Percentiles rank a stretch among this genome's conserved stretches.
These are phyloP conservation scores for Agaricus blazei DNA, from an alignment of 768 basidiomycete species.

Conservation along the genomic window DNA sequence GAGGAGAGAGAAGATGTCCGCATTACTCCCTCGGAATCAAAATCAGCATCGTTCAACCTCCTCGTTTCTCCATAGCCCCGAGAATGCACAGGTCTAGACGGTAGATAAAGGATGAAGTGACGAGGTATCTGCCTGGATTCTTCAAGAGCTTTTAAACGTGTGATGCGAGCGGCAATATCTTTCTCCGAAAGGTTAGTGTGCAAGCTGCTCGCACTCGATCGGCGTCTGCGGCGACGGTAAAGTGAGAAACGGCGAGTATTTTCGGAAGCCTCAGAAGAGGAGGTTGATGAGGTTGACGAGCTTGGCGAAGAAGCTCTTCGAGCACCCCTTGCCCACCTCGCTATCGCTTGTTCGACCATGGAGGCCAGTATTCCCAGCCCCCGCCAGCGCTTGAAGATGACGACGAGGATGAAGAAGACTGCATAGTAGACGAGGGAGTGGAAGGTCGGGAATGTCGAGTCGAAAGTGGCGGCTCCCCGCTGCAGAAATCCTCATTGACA, in stretches of 20 bases:
- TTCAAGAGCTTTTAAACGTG: conserved; percentile 57
- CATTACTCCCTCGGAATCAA: conserved; percentile 20
- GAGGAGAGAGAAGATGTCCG: conserved; percentile 42
- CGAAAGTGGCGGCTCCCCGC: conserved; percentile 41
- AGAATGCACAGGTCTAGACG: conserved; percentile 24
- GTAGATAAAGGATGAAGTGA: conserved; percentile 62
- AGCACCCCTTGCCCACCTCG: conserved; percentile 55
- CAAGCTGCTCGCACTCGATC: conserved; percentile 44
- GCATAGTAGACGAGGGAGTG: conserved; percentile 24
- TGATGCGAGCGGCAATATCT: conserved; percentile 54
- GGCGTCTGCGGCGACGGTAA: conserved; percentile 39
- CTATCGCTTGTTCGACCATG: conserved; percentile 65
- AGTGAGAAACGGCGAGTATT: conserved; percentile 36
- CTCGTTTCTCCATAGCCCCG: conserved; percentile 7
- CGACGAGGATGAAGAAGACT: conserved; percentile 36
- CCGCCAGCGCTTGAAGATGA: conserved; percentile 35
- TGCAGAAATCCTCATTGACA: conserved; percentile 51
- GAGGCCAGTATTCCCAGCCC: conserved; percentile 49
- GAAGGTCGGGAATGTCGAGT: conserved; percentile 21
- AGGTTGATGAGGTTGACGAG: conserved; percentile 41
- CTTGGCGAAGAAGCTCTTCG: conserved; percentile 37
- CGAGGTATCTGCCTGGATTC: conserved; percentile 55
- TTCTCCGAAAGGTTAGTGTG: conserved; percentile 51
- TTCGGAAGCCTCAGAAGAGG: conserved; percentile 40
- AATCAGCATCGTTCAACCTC: conserved; percentile 1